These are phyloP conservation scores for Juglanconis oblonga DNA, from an alignment of 2,329 filamentous ascomycete genomes.

Conservation along the genomic window DNA sequence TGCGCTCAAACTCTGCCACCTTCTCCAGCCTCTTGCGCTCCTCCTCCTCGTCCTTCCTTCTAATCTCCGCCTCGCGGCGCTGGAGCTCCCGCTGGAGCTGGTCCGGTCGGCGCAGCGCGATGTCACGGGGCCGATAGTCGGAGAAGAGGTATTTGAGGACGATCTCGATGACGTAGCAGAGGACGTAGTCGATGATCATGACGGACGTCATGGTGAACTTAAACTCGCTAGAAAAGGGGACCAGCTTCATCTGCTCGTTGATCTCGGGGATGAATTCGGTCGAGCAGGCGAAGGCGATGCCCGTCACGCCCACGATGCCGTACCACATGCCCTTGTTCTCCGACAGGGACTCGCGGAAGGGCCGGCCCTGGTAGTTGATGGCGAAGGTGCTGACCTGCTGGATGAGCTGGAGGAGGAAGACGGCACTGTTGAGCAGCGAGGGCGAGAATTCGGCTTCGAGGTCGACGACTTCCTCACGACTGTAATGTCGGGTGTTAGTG, in stretches of 20 bases:
- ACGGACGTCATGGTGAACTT: constrained; percentile 77
- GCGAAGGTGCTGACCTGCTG: constrained; percentile 99
- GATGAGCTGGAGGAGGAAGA: constrained; percentile 96
- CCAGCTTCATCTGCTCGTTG: constrained; percentile 88
- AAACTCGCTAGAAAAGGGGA: constrained; percentile 86
- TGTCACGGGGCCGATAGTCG: constrained; percentile 91
- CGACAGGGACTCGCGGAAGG: constrained; percentile 91
- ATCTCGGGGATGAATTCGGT: constrained; percentile 95
- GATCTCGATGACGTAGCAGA: constrained; percentile 86
- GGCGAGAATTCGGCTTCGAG: constrained; percentile 93
- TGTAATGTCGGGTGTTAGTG: constrained; percentile 29
- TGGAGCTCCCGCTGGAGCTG: constrained; percentile 75
- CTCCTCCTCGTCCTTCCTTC: constrained; percentile 50
- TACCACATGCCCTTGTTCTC: constrained; percentile 99
- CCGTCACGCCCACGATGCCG: constrained; percentile 86
- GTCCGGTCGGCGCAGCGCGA: constrained; percentile 80
- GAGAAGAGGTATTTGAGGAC: constrained; percentile 81
- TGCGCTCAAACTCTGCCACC: constrained; percentile 58
- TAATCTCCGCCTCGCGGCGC: constrained; percentile 58
- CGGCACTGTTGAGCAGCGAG: constrained; percentile 90
- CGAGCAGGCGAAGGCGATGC: constrained; percentile 88
- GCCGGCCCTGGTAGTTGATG: constrained; percentile 98
- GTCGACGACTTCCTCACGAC: constrained; percentile 64
- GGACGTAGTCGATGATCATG: constrained; percentile 85
- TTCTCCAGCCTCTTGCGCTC: constrained; percentile 47